phyloP scores from a whole-genome alignment of 2,329 filamentous ascomycete species.

The Onygena corvina region DNA sequence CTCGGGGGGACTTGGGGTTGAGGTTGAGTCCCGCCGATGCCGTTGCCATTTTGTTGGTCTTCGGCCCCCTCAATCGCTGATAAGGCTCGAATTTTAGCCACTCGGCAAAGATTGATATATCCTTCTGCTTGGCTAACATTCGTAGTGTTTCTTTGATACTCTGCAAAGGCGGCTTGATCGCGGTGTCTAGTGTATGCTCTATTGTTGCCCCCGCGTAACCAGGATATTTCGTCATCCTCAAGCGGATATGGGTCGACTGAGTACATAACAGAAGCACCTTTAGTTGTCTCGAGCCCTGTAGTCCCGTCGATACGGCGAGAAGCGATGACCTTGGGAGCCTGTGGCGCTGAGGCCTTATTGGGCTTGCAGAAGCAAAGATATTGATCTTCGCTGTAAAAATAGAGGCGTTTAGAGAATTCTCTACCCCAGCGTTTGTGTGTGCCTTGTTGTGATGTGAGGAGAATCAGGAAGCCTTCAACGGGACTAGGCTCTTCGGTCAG shows the following conservation, averaged over 20 bases:
- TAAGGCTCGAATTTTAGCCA: conserved; percentile 47
- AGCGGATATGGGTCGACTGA: conserved; percentile 50
- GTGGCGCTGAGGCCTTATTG: conserved; percentile 47
- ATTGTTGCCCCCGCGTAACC: conserved; percentile 40
- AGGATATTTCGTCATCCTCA: conserved; percentile 42
- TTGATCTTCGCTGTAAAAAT: conserved; percentile 53
- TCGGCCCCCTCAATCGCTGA: conserved; percentile 40
- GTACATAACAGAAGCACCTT: conserved; percentile 49
- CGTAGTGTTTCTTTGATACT: conserved; percentile 46
- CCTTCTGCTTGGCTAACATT: conserved; percentile 50
- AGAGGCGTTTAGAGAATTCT: conserved; percentile 53
- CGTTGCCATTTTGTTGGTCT: conserved; percentile 42
- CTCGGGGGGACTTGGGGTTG: conserved; percentile 37
- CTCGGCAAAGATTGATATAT: conserved; percentile 49
- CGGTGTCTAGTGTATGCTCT: conserved; percentile 36
- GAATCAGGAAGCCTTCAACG: conserved; percentile 54
- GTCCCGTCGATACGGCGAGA: conserved; percentile 39
- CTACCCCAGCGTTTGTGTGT: conserved; percentile 46
- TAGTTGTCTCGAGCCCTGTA: conserved; percentile 42
- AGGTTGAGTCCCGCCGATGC: conserved; percentile 48
- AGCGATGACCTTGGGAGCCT: conserved; percentile 43
- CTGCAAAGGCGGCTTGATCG: conserved; percentile 49
- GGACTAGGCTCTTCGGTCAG: conserved; percentile 47
- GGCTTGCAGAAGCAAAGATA: conserved; percentile 52
- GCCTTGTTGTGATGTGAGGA: conserved; percentile 52